Evolutionary conservation across 1,284 basidiomycete genomes (phyloP), one percentile per base, ranked within the genome.

Genomic region (Apiotrichum domesticum): DNA sequence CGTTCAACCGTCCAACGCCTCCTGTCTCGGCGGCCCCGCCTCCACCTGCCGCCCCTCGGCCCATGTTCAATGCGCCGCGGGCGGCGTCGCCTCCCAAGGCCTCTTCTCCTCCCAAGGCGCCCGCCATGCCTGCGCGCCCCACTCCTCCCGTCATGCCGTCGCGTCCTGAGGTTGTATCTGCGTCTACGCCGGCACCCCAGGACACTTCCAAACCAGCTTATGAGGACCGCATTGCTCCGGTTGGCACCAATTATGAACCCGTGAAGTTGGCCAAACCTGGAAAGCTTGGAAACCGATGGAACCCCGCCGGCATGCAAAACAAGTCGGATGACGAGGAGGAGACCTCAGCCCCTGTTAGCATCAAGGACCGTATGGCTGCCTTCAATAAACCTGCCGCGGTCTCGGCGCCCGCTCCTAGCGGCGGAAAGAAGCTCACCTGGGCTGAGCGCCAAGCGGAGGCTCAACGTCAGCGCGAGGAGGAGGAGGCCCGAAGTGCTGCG

Each of bases 401-500:
- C 2, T 37, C 41, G 6, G 58, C 52, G 1, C 63, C 66, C 35
- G 59, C 61, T 46, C 64, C 67, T 8, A 63, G 56, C 51, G 46
- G 52, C 8, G 44, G 51, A 13, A 88, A 88, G 80, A 92, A 91
- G 72, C 76, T 94, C 55, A 93, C 90, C 0, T 95, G 92, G 92
- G 87, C 84, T 59, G 88, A 95, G 73, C 81, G 92, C 41, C 91
- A 95, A 71, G 90, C 88, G 0, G 77, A 86, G 35, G 86, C 90
- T 3, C 93, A 92, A 80, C 87, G 86, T 68, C 87, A 90, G 66
- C 79, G 81, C 9, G 87, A 86, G 64, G 88, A 88, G 66, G 92
- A 96, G 59, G 88, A 90, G 59, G 79, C 80, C 3, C 80, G 78
- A 33, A 90, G 88, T 66, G 79, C 80, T 46, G 87, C 87, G 3